Evolutionary conservation across 2,329 filamentous ascomycete genomes (phyloP), one percentile per base, ranked within the genome.

Genomic region (Paramyrothecium sp.): DNA sequence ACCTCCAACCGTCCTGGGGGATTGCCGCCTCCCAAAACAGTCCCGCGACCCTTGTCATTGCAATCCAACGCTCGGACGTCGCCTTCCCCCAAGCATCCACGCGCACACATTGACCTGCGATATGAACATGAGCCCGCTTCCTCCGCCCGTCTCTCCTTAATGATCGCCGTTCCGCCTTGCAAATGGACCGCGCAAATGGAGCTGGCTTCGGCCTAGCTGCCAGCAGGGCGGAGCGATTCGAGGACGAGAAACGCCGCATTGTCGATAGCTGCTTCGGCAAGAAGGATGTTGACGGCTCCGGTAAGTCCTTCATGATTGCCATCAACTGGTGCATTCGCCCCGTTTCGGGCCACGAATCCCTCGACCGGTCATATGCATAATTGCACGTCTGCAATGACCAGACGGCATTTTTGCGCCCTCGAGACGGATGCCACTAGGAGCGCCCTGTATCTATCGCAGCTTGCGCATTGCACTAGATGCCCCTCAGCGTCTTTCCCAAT

Each of bases 191-290:
- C 71, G 67, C 71, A 66, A 74, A 73, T 61, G 73, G 71, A 65
- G 67, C 67, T 61, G 69, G 71, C 64, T 67, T 68, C 57, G 68
- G 67, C 63, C 64, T 71, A 56, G 67, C 71, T 63, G 65, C 67
- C 64, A 70, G 63, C 60, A 72, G 73, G 65, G 94, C 94, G 56
- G 92, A 97, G 78, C 86, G 87, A 67, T 99, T 98, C 73, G 95
- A 99, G 74, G 92, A 98, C 70, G 95, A 99, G 81, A 97, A 97
- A 81, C 84, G 86, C 72, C 87, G 95, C 71, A 97, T 99, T 68
- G 89, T 96, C 63, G 90, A 96, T 61, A 97, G 91, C 75, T 97
- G 93, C 78, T 99, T 98, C 79, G 85, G 81, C 73, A 97, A 96
- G 79, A 89, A 88, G 68, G 95, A 98, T 71, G 82, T 86, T 47